phyloP scores from a whole-genome alignment of 768 basidiomycete genomes.

The Kwoniella europaea region DNA sequence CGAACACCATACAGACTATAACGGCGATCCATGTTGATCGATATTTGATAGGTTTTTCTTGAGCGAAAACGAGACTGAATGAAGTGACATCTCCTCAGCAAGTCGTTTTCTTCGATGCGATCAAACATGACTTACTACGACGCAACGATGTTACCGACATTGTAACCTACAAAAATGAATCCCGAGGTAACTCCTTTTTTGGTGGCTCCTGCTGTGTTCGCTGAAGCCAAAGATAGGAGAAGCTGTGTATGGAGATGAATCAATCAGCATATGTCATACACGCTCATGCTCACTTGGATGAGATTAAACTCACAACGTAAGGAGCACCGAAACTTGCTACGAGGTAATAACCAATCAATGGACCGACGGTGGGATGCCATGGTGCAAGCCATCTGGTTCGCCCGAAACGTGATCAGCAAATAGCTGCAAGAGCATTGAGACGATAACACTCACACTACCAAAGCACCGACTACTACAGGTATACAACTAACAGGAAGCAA shows the following conservation, averaged over 20 bases:
- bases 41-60: conserved; percentile 53
- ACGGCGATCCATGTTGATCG: conserved; percentile 58
- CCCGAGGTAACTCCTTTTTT: conserved; percentile 55
- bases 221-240: conserved; percentile 47
- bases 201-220: conserved; percentile 57
- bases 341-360: conserved; percentile 58
- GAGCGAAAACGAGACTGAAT: conserved; percentile 42
- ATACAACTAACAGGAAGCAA: conserved; percentile 55
- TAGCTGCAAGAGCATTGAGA: background rate
- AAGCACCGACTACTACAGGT: conserved; percentile 57
- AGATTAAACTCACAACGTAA: conserved; percentile 18
- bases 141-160: conserved; percentile 47
- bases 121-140: conserved; percentile 24
- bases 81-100: background rate
- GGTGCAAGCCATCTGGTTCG: conserved; percentile 45
- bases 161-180: conserved; percentile 54
- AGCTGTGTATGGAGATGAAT: conserved; percentile 25
- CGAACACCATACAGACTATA: conserved; percentile 54
- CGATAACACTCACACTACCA: conserved; percentile 35
- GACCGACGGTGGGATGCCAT: conserved; percentile 54
- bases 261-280: background rate
- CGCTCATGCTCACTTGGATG: background rate
- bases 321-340: conserved; percentile 34
- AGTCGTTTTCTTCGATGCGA: background rate
- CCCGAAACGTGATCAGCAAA: conserved; percentile 25